A percentile compares a stretch with the other conserved stretches of the same genome.
Evolutionary conservation across 306 rosid genomes (phyloP).

Genomic region (Dryas drummondii): DNA sequence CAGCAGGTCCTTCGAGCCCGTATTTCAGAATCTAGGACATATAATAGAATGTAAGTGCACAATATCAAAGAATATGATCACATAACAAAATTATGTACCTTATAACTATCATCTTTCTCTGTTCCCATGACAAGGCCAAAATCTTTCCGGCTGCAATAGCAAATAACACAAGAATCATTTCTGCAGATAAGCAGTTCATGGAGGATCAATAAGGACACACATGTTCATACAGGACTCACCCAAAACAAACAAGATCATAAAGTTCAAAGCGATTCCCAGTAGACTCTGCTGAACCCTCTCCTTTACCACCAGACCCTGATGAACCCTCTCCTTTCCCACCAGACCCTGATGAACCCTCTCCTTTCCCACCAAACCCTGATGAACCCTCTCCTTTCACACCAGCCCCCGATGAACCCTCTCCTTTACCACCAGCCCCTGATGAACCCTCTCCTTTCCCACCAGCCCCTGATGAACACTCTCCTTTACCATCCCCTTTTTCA

Average conservation of each 20-base stretch:
- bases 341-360: constrained; percentile 64
- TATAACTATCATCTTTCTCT: constrained; percentile 82
- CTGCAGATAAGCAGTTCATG: background rate
- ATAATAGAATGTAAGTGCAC: constrained; percentile 9
- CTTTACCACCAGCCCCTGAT: constrained; percentile 15
- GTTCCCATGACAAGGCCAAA: constrained; percentile 77
- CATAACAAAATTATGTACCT: constrained; percentile 47
- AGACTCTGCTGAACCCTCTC: constrained; percentile 43
- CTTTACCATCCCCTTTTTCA: constrained; percentile 69
- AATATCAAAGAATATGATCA: background rate
- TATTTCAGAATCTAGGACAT: constrained; percentile 73
- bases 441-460: constrained; percentile 5
- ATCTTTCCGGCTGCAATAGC: constrained; percentile 73
- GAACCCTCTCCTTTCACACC: constrained; percentile 56
- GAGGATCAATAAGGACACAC: constrained; percentile 18
- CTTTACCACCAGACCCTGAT: constrained; percentile 42
- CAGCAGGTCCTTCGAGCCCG: constrained; percentile 59
- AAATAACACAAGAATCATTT: constrained; percentile 16
- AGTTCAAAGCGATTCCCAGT: constrained; percentile 52
- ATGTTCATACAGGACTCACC: constrained; percentile 56
- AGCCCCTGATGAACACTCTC: constrained; percentile 61
- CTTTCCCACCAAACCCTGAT: constrained; percentile 34
- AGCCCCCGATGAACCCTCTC: background rate
- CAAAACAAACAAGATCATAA: constrained; percentile 79
- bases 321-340: constrained; percentile 11